Conservation (phyloP, 805 yeast genomes). For the Priceomyces haplophilus region DNA sequence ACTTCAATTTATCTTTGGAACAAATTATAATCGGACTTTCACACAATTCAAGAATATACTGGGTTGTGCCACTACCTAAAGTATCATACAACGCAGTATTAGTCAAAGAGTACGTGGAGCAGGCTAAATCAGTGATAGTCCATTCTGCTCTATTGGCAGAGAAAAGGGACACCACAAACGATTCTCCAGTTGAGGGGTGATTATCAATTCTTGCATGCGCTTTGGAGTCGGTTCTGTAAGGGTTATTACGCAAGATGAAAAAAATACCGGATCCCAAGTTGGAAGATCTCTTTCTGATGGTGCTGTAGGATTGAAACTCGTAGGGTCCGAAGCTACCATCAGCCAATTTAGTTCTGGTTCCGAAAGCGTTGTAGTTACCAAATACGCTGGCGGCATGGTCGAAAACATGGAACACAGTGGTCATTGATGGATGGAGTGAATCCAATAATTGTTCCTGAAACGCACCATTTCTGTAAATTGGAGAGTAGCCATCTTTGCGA, state of each 20-base stretch:
- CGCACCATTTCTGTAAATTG: slow-evolving; percentile 44
- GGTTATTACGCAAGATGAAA: slow-evolving; percentile 30
- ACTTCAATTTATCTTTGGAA: slow-evolving; percentile 30
- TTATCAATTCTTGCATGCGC: slow-evolving; percentile 24
- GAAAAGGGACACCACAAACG: slow-evolving; percentile 54
- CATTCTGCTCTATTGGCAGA: slow-evolving; percentile 64
- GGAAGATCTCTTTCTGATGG: slow-evolving; percentile 22
- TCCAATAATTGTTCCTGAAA: slow-evolving; percentile 26
- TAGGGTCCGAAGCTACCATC: slow-evolving; percentile 33
- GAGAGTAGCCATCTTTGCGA: slow-evolving; percentile 45
- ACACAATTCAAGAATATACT: slow-evolving; percentile 58
- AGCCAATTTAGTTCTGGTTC: slow-evolving; percentile 31
- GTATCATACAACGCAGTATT: slow-evolving; percentile 32
- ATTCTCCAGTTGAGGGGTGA: slow-evolving; percentile 18
- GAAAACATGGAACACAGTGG: slow-evolving; percentile 46
- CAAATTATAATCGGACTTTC: slow-evolving; percentile 51
- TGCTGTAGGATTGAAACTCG: slow-evolving; percentile 23
- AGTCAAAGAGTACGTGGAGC: slow-evolving; percentile 45
- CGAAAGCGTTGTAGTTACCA: slow-evolving; percentile 44
- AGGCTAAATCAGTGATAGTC: slow-evolving; percentile 67
- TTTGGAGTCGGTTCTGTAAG: slow-evolving; percentile 24
- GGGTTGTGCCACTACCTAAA: slow-evolving; percentile 55
- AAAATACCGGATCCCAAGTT: slow-evolving; percentile 39
- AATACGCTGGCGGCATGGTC: slow-evolving; percentile 35
- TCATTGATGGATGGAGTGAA: slow-evolving; percentile 41